Evolutionary conservation across 1,284 basidiomycete genomes (phyloP).

Genomic region (Agaricales sp.): DNA sequence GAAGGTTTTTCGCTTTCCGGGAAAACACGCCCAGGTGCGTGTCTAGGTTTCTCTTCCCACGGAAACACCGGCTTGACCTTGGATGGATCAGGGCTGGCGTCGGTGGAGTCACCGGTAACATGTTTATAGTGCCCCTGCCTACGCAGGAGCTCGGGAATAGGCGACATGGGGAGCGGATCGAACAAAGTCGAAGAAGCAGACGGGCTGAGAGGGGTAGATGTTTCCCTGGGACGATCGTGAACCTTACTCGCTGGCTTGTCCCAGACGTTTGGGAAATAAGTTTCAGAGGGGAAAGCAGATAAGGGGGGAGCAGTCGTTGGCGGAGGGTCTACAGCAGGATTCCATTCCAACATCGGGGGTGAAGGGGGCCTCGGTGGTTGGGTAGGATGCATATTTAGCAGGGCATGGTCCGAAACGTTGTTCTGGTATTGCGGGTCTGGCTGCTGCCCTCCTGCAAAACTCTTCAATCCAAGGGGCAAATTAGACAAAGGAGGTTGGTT

Average conservation of each 20-base stretch:
- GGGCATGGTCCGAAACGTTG: too few species aligned
- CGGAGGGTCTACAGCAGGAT: constrained; percentile 63
- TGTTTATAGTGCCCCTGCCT: constrained; percentile 54
- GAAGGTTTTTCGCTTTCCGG: constrained; percentile 58
- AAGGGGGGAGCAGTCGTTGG: constrained; percentile 39
- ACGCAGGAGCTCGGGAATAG: constrained; percentile 50
- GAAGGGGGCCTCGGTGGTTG: constrained; percentile 35
- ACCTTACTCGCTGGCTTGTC: constrained; percentile 38
- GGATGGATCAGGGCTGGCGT: constrained; percentile 52
- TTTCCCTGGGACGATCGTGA: constrained; percentile 25
- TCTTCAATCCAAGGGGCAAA: constrained; percentile 15
- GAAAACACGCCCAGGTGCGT: constrained; percentile 63
- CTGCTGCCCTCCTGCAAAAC: constrained; percentile 8
- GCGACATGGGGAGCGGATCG: constrained; percentile 40
- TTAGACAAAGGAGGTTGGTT: constrained; percentile 26
- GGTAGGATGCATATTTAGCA: too few species aligned
- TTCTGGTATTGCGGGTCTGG: too few species aligned
- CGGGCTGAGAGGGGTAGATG: constrained; percentile 18
- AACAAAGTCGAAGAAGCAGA: constrained; percentile 41
- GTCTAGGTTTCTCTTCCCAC: constrained; percentile 75
- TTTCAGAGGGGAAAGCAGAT: constrained; percentile 50
- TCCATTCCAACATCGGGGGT: constrained; percentile 59
- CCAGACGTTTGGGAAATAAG: constrained; percentile 71
- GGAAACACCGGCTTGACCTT: constrained; percentile 84
- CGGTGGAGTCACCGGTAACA: constrained; percentile 36